Conservation (phyloP, 495 filamentous ascomycete species). For the Hyaloscypha hepaticicola region DNA sequence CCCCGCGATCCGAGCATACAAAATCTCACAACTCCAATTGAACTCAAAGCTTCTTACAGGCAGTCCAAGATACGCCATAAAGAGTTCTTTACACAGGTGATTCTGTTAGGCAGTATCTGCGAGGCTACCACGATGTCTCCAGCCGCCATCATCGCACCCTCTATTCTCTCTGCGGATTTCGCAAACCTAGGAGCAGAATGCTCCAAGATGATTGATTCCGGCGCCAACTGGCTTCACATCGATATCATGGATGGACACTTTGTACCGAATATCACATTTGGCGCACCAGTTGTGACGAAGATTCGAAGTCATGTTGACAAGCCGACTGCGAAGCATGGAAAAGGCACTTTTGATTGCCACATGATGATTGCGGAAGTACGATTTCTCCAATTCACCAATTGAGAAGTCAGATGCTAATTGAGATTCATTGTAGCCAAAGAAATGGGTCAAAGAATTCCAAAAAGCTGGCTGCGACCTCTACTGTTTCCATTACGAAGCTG, state of each 20-base stretch:
- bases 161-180: slow-evolving; percentile 96
- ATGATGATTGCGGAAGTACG: slow-evolving; percentile 99
- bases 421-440: slow-evolving; percentile 68
- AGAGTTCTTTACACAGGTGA: not conserved
- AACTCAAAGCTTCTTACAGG: not conserved
- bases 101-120: not conserved
- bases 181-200: slow-evolving; percentile 82
- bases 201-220: slow-evolving; percentile 72
- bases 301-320: slow-evolving; percentile 80
- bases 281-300: slow-evolving; percentile 89
- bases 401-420: slow-evolving; percentile 2
- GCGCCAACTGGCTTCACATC: slow-evolving; percentile 87
- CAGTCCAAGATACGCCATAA: not conserved
- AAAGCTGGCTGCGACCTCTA: slow-evolving; percentile 94
- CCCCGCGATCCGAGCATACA: not conserved
- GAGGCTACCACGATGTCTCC: slow-evolving; percentile 64
- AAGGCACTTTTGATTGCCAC: slow-evolving; percentile 97
- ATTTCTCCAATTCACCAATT: not conserved
- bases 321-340: slow-evolving; percentile 54
- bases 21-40: not conserved
- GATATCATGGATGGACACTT: slow-evolving; percentile 99
- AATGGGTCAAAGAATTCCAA: slow-evolving; percentile 95
- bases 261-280: slow-evolving; percentile 97
- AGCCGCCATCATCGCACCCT: slow-evolving; percentile 90
- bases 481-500: slow-evolving; percentile 99